Evolutionary conservation across 2,329 filamentous ascomycete genomes (phyloP).

Genomic region (Colletotrichum tropicicola): DNA sequence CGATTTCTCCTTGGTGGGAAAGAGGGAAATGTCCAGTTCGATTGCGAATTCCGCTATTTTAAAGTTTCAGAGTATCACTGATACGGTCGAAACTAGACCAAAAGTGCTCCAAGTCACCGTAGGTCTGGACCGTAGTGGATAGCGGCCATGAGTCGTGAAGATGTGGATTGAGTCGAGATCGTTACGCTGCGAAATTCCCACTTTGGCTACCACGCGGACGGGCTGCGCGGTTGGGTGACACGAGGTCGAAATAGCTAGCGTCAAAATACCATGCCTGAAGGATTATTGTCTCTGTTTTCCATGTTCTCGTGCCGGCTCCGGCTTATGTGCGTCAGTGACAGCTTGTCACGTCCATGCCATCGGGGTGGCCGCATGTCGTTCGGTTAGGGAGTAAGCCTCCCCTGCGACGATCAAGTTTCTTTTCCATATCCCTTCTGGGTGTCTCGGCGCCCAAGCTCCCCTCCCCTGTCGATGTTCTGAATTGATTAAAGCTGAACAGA

Average conservation of each 20-base stretch:
- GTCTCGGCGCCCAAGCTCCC: neutral
- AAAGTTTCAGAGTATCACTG: slow-evolving; percentile 9
- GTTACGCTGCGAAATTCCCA: neutral
- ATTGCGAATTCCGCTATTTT: neutral
- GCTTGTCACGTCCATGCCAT: neutral
- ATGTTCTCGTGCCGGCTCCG: neutral
- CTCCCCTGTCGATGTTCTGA: neutral
- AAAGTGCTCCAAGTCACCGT: neutral
- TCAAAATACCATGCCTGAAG: neutral
- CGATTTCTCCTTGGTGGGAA: slow-evolving; percentile 15
- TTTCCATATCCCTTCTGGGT: neutral
- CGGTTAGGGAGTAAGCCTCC: neutral
- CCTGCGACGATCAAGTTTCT: neutral
- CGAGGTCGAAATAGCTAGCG: neutral
- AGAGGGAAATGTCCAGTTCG: neutral
- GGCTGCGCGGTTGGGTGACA: neutral
- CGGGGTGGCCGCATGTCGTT: neutral
- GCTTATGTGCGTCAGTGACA: neutral
- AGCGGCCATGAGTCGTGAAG: slow-evolving; percentile 8
- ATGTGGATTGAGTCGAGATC: neutral
- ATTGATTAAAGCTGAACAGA: neutral
- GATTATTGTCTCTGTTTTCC: neutral
- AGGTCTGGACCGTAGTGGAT: slow-evolving; percentile 14
- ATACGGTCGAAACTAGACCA: slow-evolving; percentile 3
- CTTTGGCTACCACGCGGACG: slow-evolving; percentile 1